Percentiles rank a stretch among this genome's conserved stretches.
Evolutionary conservation across 2,329 filamentous ascomycete species (phyloP).

Genomic region (Monilinia polystroma): DNA sequence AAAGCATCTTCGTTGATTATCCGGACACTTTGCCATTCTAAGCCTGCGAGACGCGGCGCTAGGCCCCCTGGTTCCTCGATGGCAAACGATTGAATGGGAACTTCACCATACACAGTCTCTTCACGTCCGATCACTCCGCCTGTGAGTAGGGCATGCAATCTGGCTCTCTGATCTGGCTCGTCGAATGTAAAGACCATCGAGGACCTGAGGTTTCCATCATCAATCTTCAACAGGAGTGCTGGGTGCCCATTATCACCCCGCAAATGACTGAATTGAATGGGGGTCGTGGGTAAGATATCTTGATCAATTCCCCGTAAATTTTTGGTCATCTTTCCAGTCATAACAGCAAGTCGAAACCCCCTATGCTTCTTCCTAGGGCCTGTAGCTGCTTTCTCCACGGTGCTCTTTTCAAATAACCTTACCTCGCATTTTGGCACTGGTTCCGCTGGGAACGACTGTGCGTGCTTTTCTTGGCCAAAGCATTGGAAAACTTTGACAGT

Average conservation of each 20-base stretch:
- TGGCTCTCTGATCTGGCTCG: conserved; percentile 67
- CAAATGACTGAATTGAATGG: conserved; percentile 76
- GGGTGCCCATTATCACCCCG: conserved; percentile 67
- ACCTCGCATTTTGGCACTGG: conserved; percentile 69
- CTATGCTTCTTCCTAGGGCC: conserved; percentile 72
- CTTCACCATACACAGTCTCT: conserved; percentile 70
- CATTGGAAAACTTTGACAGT: conserved; percentile 76
- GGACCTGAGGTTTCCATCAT: conserved; percentile 44
- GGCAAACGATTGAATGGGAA: conserved; percentile 63
- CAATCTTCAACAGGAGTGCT: conserved; percentile 66
- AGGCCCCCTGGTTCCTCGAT: conserved; percentile 52
- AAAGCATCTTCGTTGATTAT: conserved; percentile 68
- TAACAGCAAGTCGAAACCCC: conserved; percentile 74
- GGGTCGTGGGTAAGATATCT: conserved; percentile 60
- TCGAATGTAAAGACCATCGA: conserved; percentile 77
- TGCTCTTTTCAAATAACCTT: conserved; percentile 70
- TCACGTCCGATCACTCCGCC: conserved; percentile 66
- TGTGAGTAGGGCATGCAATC: conserved; percentile 70
- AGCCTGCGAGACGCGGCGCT: conserved; percentile 35
- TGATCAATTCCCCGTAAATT: conserved; percentile 76
- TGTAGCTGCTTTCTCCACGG: conserved; percentile 67
- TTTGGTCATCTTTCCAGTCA: conserved; percentile 75
- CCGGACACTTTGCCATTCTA: conserved; percentile 64
- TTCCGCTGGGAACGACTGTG: conserved; percentile 73
- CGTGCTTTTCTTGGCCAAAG: conserved; percentile 68